These are phyloP conservation scores for Pisolithus albus DNA, from an alignment of 768 basidiomycete species.

Conservation along the genomic window DNA sequence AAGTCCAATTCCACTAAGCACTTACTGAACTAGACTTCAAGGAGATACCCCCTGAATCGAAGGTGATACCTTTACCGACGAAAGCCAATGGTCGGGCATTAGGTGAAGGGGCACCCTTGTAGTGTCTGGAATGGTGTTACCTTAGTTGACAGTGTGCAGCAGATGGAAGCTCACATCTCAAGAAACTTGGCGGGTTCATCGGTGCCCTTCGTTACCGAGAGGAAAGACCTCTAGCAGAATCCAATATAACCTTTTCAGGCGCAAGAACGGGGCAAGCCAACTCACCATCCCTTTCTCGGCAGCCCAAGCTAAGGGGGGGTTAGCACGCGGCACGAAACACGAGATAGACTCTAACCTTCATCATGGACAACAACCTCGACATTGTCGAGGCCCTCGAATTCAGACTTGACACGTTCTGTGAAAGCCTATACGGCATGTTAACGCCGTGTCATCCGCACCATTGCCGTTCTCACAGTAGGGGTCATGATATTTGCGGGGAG, in stretches of 20 bases:
- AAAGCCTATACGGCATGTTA: conserved; percentile 43
- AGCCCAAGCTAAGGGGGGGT: conserved; percentile 58
- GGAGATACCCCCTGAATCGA: conserved; percentile 84
- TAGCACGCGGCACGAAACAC: not conserved
- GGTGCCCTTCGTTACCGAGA: conserved; percentile 79
- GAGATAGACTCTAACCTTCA: conserved; percentile 42
- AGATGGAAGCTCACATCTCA: conserved; percentile 53
- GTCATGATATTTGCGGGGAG: conserved; percentile 83
- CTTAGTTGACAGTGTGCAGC: not conserved
- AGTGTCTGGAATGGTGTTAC: conserved; percentile 45
- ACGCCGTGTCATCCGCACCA: not conserved
- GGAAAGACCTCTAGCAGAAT: conserved; percentile 59
- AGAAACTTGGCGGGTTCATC: conserved; percentile 81
- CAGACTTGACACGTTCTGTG: conserved; percentile 59
- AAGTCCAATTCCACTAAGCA: conserved; percentile 3
- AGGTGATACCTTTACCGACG: conserved; percentile 88
- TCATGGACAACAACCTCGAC: conserved; percentile 68
- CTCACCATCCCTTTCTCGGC: conserved; percentile 74
- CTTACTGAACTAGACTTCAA: conserved; percentile 68
- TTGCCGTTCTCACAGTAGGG: conserved; percentile 51
- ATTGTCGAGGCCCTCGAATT: conserved; percentile 59
- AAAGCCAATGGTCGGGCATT: conserved; percentile 59
- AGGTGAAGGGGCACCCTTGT: conserved; percentile 62
- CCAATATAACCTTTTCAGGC: not conserved
- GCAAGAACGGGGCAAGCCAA: not conserved